Evolutionary conservation across 2,329 filamentous ascomycete genomes (phyloP), one percentile per base, ranked within the genome.

Genomic region (Apiospora koreana): DNA sequence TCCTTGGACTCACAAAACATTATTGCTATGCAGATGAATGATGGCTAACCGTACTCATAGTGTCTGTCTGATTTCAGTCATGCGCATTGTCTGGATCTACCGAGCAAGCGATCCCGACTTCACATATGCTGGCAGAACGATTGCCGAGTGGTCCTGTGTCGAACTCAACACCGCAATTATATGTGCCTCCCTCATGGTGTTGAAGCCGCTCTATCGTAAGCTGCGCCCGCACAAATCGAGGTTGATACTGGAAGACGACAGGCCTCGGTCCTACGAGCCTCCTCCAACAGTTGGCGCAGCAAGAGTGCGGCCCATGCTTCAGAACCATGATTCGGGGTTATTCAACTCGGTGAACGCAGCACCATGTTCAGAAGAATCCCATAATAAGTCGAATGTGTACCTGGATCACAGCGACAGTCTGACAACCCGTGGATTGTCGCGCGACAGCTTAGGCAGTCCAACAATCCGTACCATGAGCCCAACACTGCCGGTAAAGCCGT

Each of bases 151-250:
- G 79, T 81, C 79, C n/a, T 72, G 72, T 14, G 73, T 81, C 70
- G 80, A 82, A 65, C 77, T 81, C 70, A 80, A 81, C 73, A 74
- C 78, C 6, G 77, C 78, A 69, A 80, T 83, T 45, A 73, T 76
- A 10, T 81, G 80, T 69, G 80, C 80, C 46, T 81, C 78, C 73
- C 76, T 80, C 54, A 80, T 80, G 69, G 81, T 80, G 8, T 76
- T 82, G 14, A 82, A 82, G 65, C 81, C 81, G 1, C 75, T 82
- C 18, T 73, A 81, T 41, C 80, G 82, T 42, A 81, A 62, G 31
- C 18, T 62, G 9, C 54, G 23, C 9, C 54, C 54, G 54, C 21
- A 38, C 31, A 62, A 21, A 38, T n/a, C 28, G 12, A 62, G 54
- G 54, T 12, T 62, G 31, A 38, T 62, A 62, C 31, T 38, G 3